These are phyloP conservation scores for Botrytis aclada DNA, from an alignment of 2,329 filamentous ascomycete genomes.

Conservation along the genomic window DNA sequence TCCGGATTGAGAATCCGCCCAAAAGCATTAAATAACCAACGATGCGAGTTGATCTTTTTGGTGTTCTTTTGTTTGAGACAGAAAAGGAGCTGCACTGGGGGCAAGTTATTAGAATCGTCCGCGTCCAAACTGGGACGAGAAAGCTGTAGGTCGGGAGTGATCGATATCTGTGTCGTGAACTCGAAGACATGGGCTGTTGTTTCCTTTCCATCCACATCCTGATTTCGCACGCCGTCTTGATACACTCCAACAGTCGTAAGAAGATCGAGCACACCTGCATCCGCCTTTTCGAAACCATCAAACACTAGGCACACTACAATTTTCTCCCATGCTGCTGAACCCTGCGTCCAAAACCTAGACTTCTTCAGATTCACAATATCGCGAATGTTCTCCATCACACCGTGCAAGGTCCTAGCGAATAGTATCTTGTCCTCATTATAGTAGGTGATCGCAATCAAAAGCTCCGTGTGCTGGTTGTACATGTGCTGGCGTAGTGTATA, in stretches of 20 bases:
- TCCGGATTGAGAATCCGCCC: constrained; percentile 96
- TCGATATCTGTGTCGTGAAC: constrained; percentile 95
- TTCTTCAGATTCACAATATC: constrained; percentile 99
- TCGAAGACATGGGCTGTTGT: constrained; percentile 97
- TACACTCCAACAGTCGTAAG: constrained; percentile 93
- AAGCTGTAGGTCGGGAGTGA: constrained; percentile 95
- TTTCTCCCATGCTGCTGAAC: constrained; percentile 98
- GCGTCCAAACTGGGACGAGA: constrained; percentile 73
- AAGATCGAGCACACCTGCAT: constrained; percentile 91
- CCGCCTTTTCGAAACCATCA: constrained; percentile 95
- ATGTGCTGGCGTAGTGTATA: constrained; percentile 97
- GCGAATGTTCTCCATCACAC: constrained; percentile 98
- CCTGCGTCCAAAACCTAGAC: constrained; percentile 99
- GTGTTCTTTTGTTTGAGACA: constrained; percentile 98
- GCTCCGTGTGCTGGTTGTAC: constrained; percentile 98
- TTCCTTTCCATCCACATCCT: constrained; percentile 94
- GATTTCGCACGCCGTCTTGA: constrained; percentile 98
- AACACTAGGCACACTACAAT: constrained; percentile 97
- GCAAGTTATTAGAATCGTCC: constrained; percentile 78
- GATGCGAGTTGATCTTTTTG: constrained; percentile 99
- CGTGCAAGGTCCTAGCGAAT: constrained; percentile 86
- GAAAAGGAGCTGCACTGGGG: constrained; percentile 98
- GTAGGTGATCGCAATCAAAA: constrained; percentile 97
- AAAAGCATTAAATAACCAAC: constrained; percentile 98
- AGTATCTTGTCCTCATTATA: constrained; percentile 99